Conservation (phyloP, 371 early-diverging fungal genomes). For the Zychaea mexicana region DNA sequence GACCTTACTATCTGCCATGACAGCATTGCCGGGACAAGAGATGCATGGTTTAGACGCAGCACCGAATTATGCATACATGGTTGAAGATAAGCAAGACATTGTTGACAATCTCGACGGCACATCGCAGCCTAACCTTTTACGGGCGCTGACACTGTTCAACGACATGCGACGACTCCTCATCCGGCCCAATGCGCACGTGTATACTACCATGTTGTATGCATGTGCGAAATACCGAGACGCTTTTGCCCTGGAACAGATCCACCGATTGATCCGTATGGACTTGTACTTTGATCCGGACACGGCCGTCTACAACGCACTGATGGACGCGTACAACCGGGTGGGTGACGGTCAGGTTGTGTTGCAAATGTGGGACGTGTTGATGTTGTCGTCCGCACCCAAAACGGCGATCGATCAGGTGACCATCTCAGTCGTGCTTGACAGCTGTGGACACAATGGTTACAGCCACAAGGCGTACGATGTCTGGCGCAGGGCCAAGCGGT, state of each 20-base stretch:
- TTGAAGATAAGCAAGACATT: conserved; percentile 21
- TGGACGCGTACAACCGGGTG: conserved; percentile 40
- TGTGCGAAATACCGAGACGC: conserved; percentile 33
- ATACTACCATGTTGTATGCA: conserved; percentile 33
- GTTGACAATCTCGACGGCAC: conserved; percentile 23
- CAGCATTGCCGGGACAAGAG: conserved; percentile 9
- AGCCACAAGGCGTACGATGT: conserved; percentile 25
- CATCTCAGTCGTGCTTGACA: conserved; percentile 23
- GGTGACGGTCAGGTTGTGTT: conserved; percentile 29
- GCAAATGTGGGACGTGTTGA: conserved; percentile 40
- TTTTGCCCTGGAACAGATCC: conserved; percentile 36
- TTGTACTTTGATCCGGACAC: conserved; percentile 40
- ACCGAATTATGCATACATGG: conserved; percentile 24
- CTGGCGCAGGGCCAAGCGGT: conserved; percentile 28
- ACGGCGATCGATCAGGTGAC: conserved; percentile 22
- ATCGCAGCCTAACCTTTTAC: conserved; percentile 28
- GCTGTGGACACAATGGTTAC: conserved; percentile 33
- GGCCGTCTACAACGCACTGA: conserved; percentile 35
- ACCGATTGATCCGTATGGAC: conserved; percentile 48
- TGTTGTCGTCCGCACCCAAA: conserved; percentile 13
- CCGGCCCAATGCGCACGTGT: conserved; percentile 41
- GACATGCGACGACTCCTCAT: conserved; percentile 49
- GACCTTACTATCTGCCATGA: conserved; percentile 22
- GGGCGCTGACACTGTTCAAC: conserved; percentile 38
- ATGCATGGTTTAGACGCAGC: no score